Conservation (phyloP, 495 filamentous ascomycete species). For the Bacidia rubella region DNA sequence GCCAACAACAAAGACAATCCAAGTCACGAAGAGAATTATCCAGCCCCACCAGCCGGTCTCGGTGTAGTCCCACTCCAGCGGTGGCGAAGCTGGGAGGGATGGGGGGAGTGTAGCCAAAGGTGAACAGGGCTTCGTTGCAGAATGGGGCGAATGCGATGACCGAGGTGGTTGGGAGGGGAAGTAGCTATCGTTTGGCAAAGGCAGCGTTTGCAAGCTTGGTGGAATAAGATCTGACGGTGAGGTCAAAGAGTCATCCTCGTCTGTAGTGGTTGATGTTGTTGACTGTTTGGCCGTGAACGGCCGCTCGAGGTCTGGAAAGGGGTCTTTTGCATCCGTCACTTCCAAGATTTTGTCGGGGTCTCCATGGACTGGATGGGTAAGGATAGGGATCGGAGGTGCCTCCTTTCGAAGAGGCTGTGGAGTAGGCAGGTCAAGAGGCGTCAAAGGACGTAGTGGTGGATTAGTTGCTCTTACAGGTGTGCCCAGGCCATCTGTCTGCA, state of each 20-base stretch:
- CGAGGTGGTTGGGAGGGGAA: slow-evolving; percentile 30
- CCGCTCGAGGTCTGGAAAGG: slow-evolving; percentile 33
- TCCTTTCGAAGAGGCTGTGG: slow-evolving; percentile 8
- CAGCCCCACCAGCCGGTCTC: slow-evolving; percentile 97
- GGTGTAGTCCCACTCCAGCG: slow-evolving; percentile 64
- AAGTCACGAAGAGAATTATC: slow-evolving; percentile 77
- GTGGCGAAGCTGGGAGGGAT: slow-evolving; percentile 23
- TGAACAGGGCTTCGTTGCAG: slow-evolving; percentile 49
- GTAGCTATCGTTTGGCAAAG: slow-evolving; percentile 49
- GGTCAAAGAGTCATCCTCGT: slow-evolving; percentile 59
- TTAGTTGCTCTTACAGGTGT: neutral
- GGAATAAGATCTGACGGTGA: slow-evolving; percentile 19
- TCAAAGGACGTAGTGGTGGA: slow-evolving; percentile 3
- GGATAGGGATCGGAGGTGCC: slow-evolving; percentile 15
- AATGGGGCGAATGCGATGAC: slow-evolving; percentile 23
- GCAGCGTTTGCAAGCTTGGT: slow-evolving; percentile 16
- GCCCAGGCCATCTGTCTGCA: slow-evolving; percentile 2
- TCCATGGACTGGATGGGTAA: slow-evolving; percentile 14
- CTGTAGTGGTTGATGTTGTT: slow-evolving; percentile 53
- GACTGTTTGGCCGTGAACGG: slow-evolving; percentile 21
- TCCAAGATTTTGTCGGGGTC: slow-evolving; percentile 27
- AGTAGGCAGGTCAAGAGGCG: slow-evolving; percentile 16
- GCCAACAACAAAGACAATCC: slow-evolving; percentile 87
- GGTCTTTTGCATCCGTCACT: slow-evolving; percentile 34
- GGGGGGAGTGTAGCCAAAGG: slow-evolving; percentile 22